Conservation (phyloP, 129 eudicot species). For the Flaveria brownii region DNA sequence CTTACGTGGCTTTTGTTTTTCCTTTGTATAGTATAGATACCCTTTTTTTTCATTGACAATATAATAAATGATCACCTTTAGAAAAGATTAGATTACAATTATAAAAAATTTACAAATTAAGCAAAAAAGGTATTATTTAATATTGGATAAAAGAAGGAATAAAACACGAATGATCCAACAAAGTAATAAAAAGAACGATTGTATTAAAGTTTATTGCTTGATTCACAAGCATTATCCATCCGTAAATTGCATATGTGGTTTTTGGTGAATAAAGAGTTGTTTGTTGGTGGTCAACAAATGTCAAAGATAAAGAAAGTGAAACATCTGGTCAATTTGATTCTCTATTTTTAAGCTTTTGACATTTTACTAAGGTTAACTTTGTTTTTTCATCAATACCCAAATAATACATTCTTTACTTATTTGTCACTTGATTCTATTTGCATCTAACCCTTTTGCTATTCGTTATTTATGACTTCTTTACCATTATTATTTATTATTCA, state of each 20-base stretch:
- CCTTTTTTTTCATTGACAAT: not conserved
- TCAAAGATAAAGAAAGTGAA: conserved; percentile 36
- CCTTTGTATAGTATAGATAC: conserved; percentile 10
- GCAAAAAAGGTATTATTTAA: conserved; percentile 12
- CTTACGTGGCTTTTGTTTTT: not conserved
- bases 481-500: not conserved
- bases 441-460: conserved; percentile 28
- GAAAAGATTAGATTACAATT: not conserved
- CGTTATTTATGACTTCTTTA: not conserved
- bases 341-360: conserved; percentile 34
- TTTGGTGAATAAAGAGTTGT: conserved; percentile 33
- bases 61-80: not conserved
- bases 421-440: conserved; percentile 39
- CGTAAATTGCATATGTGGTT: conserved; percentile 33
- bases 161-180: conserved; percentile 39
- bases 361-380: conserved; percentile 26
- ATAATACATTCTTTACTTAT: conserved; percentile 37
- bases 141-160: conserved; percentile 31
- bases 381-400: conserved; percentile 27
- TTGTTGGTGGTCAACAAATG: conserved; percentile 39
- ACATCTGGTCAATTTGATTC: conserved; percentile 40
- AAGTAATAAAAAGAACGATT: conserved; percentile 34
- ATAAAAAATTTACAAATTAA: not conserved
- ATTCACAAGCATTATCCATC: conserved; percentile 41
- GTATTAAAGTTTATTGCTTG: conserved; percentile 42